Evolutionary conservation across 2,329 filamentous ascomycete genomes (phyloP), one percentile per base, ranked within the genome.

Genomic region (Sporothrix inflata): DNA sequence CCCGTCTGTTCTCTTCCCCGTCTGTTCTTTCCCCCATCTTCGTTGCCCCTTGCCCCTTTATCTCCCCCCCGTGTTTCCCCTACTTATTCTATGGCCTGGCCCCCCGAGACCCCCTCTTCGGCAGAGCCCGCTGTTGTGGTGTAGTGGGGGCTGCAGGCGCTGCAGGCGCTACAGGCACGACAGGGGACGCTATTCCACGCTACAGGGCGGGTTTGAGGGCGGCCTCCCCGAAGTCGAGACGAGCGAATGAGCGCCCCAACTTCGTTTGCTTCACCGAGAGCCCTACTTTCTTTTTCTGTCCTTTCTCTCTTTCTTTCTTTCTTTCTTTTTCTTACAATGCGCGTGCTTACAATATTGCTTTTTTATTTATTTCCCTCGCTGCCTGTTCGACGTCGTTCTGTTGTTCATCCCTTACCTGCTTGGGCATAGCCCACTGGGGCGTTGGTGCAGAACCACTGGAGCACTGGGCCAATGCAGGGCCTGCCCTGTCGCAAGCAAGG

Each of bases 141-240:
- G 60, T 14, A 42, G 60, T 45, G 60, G 38, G 38, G 55, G 1
- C 57, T 61, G 55, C 30, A 60, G 16, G 30, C 14, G 24, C 27
- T 66, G 12, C 21, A 21, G 63, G 40, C 21, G 21, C 40, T 1
- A 27, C 8, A 27, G 34, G 14, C 14, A 19, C 24, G 16, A 66
- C 40, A 66, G 63, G 45, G 9, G 45, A 19, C 34, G 49, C 49
- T 69, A 30, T 45, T 45, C n/a, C 49, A 55, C 38, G 42, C 42
- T 51, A 40, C 34, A 42, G 24, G 34, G 34, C 66, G 34, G n/a
- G n/a, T n/a, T 27, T 53, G 65, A 53, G 7, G 65, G 65, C 65
- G 65, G 65, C 65, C 45, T 68, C 65, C 45, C 65, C 61, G 61
- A 47, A 63, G n/a, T n/a, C n/a, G n/a, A n/a, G n/a, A n/a, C n/a